Conservation (phyloP, 495 filamentous ascomycete genomes). For the Podospora pseudocomata region DNA sequence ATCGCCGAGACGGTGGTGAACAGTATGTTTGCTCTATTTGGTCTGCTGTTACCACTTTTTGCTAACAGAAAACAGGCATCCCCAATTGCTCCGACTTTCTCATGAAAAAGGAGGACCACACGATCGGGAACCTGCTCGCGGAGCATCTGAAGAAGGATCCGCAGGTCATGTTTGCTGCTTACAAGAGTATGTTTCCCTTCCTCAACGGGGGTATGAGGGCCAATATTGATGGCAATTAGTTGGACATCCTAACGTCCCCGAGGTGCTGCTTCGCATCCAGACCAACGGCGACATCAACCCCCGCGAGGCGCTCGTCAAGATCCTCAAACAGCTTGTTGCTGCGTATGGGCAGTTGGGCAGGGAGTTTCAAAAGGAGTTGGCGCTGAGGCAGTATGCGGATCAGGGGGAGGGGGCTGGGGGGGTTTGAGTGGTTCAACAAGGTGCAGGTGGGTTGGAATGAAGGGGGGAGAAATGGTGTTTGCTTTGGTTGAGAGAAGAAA, state of each 20-base stretch:
- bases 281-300: slow-evolving; percentile 86
- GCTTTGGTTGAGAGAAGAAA: not conserved
- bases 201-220: not conserved
- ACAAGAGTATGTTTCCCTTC: slow-evolving; percentile 59
- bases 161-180: slow-evolving; percentile 80
- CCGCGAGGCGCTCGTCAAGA: slow-evolving; percentile 75
- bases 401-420: slow-evolving; percentile 42
- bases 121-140: slow-evolving; percentile 83
- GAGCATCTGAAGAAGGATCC: slow-evolving; percentile 72
- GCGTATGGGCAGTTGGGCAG: slow-evolving; percentile 71
- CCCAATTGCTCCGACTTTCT: slow-evolving; percentile 83
- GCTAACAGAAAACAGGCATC: slow-evolving; percentile 54
- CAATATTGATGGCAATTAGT: slow-evolving; percentile 40
- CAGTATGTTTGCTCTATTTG: slow-evolving; percentile 51
- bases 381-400: slow-evolving; percentile 84
- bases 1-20: slow-evolving; percentile 81
- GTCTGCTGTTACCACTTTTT: too few relatives aligned
- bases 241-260: slow-evolving; percentile 80
- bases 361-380: slow-evolving; percentile 93
- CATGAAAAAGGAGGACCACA: slow-evolving; percentile 96
- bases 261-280: slow-evolving; percentile 83
- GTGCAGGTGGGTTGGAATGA: too few relatives aligned
- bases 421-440: not conserved
- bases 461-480: too few relatives aligned
- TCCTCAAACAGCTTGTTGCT: slow-evolving; percentile 72